Conservation (phyloP, 1,284 basidiomycete species). For the Heterobasidion annosum region DNA sequence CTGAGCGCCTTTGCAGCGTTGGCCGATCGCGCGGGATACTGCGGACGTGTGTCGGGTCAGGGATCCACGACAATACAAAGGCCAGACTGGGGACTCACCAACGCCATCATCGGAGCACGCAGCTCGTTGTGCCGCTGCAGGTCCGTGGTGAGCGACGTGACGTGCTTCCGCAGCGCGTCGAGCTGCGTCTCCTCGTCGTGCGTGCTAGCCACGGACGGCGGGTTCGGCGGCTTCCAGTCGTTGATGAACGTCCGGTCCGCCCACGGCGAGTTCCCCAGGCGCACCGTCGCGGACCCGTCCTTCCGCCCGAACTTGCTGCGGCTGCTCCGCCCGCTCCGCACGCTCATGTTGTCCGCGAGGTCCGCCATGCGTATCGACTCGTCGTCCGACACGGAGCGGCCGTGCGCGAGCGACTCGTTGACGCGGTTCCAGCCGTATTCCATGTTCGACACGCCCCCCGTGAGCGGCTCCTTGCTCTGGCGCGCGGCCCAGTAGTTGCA, state of each 20-base stretch:
- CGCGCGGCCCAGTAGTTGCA: conserved; percentile 99
- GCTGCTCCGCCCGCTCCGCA: conserved; percentile 60
- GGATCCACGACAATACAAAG: conserved; percentile 1
- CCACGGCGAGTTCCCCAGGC: conserved; percentile 58
- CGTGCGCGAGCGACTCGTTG: conserved; percentile 40
- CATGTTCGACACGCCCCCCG: conserved; percentile 96
- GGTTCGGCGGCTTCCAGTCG: conserved; percentile 90
- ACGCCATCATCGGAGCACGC: conserved; percentile 72
- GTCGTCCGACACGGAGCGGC: conserved; percentile 49
- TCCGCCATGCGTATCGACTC: conserved; percentile 43
- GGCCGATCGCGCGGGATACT: conserved; percentile 76
- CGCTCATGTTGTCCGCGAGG: conserved; percentile 49
- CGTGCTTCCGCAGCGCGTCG: conserved; percentile 78
- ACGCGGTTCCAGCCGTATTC: conserved; percentile 97
- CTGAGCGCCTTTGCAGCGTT: conserved; percentile 71
- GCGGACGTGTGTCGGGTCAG: conserved; percentile 3
- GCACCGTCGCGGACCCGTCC: conserved; percentile 53
- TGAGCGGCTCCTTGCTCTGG: conserved; percentile 85
- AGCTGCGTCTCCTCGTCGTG: conserved; percentile 90
- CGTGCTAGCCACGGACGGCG: conserved; percentile 75
- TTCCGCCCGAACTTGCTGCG: conserved; percentile 61
- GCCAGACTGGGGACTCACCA: conserved; percentile 43
- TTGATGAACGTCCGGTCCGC: conserved; percentile 76
- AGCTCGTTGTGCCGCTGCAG: conserved; percentile 79
- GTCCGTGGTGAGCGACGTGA: conserved; percentile 69